These are phyloP conservation scores for Ceratocystis alfenasii DNA, from an alignment of 2,329 filamentous ascomycete species.

Conservation along the genomic window DNA sequence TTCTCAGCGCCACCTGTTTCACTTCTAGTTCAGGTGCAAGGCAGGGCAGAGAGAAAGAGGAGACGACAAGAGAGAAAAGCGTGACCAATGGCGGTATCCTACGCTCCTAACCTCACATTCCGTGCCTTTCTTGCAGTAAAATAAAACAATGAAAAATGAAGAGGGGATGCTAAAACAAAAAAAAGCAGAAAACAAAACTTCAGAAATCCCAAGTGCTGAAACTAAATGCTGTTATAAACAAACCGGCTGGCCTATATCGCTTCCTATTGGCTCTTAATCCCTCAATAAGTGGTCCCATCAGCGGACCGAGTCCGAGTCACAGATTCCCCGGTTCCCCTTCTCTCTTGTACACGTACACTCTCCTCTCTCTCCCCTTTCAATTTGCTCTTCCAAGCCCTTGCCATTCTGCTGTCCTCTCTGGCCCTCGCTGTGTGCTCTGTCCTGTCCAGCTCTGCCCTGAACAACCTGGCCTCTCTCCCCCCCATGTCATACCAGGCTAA, in stretches of 20 bases:
- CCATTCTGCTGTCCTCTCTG: no score
- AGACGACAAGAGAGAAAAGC: not conserved
- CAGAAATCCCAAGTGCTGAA: not conserved
- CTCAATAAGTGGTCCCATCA: not conserved
- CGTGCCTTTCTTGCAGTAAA: not conserved
- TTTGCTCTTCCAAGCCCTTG: no score
- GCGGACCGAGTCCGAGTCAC: not conserved
- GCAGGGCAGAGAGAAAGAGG: not conserved
- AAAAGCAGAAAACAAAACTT: not conserved
- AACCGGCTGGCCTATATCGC: not conserved
- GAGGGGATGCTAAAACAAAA: not conserved
- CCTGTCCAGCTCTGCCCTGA: no score
- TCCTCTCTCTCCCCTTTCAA: no score
- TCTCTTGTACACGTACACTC: no score
- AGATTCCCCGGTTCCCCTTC: not conserved
- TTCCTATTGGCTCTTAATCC: not conserved
- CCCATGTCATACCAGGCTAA: not conserved
- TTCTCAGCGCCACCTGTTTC: not conserved
- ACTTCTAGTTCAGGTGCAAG: not conserved
- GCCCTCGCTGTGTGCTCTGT: no score
- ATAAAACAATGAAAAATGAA: not conserved
- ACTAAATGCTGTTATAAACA: not conserved
- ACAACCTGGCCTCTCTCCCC: not conserved
- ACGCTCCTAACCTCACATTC: not conserved
- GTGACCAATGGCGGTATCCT: not conserved